A percentile compares a stretch with the other conserved stretches of the same genome.
Evolutionary conservation across 768 basidiomycete genomes (phyloP).

Genomic region (Leccinum ochraceum): DNA sequence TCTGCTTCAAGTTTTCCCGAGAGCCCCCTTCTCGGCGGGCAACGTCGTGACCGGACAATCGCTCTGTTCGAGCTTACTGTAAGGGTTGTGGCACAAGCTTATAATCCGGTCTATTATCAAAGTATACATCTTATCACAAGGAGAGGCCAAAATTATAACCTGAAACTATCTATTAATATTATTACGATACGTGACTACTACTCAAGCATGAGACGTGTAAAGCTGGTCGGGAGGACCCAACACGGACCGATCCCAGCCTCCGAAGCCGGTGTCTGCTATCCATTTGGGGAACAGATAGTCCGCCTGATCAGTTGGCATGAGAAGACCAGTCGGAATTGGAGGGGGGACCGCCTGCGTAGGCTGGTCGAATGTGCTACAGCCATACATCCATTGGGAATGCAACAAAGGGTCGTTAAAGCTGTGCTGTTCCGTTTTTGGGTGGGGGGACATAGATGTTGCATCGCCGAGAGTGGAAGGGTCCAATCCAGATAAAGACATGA

Average conservation of each 20-base stretch:
- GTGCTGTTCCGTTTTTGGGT: neutral
- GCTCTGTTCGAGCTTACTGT: no score
- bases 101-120: no score
- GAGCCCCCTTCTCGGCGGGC: no score
- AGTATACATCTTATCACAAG: no score
- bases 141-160: no score
- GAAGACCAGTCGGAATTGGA: neutral
- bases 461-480: neutral
- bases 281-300: conserved; percentile 19
- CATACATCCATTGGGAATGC: conserved; percentile 11
- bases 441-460: neutral
- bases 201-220: neutral
- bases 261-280: conserved; percentile 15
- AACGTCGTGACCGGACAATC: no score
- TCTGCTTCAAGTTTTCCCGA: no score
- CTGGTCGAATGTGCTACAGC: neutral
- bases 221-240: conserved; percentile 2
- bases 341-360: neutral
- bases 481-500: neutral
- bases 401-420: conserved; percentile 1
- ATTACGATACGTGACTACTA: neutral
- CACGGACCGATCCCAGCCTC: conserved; percentile 14
- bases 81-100: no score
- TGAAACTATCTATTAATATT: neutral
- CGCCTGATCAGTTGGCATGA: neutral